Evolutionary conservation across 2,329 filamentous ascomycete species (phyloP).

Genomic region (Fusarium annulatum): DNA sequence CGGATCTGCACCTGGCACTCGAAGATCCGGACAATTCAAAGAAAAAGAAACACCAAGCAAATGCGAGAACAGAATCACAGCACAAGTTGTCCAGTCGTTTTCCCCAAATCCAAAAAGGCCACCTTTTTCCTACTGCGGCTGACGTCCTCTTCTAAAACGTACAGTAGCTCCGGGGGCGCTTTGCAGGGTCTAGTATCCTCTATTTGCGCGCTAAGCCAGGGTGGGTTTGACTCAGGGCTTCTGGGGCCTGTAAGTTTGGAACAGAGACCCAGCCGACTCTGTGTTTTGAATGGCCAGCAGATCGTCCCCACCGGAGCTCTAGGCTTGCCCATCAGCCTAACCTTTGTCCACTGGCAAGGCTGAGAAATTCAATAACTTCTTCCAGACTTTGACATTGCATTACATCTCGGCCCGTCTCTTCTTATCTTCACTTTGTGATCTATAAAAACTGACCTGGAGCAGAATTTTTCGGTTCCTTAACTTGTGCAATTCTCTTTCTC

Average conservation of each 20-base stretch:
- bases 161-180: constrained; percentile 20
- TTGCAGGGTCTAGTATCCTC: constrained; percentile 27
- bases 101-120: constrained; percentile 30
- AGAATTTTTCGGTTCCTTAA: not conserved
- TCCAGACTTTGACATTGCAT: constrained; percentile 17
- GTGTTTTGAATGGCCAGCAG: constrained; percentile 10
- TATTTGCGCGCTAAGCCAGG: constrained; percentile 20
- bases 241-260: not conserved
- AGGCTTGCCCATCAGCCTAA: constrained; percentile 32
- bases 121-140: constrained; percentile 42
- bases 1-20: constrained; percentile 36
- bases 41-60: constrained; percentile 24
- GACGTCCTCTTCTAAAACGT: constrained; percentile 33
- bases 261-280: constrained; percentile 4
- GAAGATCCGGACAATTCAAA: constrained; percentile 22
- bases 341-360: constrained; percentile 37
- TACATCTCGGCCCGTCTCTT: constrained; percentile 1
- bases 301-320: constrained; percentile 24
- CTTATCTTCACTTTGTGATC: not conserved
- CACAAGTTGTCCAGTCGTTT: constrained; percentile 25
- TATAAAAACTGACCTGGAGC: not conserved
- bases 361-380: constrained; percentile 40
- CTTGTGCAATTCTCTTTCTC: not conserved
- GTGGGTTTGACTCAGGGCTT: constrained; percentile 8
- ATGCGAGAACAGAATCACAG: constrained; percentile 25